Base-by-base conservation (phyloP, 352 stramenopile genomes). In the Phytophthora nicotianae region DNA sequence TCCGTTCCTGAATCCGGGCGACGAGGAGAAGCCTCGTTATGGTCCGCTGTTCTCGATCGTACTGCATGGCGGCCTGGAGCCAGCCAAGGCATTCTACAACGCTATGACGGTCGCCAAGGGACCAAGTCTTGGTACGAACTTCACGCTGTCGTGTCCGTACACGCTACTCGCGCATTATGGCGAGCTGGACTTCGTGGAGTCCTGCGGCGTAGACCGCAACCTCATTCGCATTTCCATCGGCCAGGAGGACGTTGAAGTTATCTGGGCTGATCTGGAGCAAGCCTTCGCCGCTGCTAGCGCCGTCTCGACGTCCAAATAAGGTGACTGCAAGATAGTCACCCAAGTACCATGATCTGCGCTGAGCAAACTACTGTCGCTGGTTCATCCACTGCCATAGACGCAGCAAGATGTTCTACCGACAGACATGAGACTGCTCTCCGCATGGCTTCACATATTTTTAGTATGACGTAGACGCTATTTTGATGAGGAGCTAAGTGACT, bases 141-240 rank as follows among this genome's bases (percentile, higher is more conserved):
- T 98, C 62, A 97, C 93, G 17, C 74, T 98, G 14, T 76, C 78
- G 16, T 98, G 89, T 72, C 92, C 95, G 10, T 98, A 98, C 74
- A 94, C 92, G 16, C 54, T 98, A 27, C 70, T 98, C 0, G 95
- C 95, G 1, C 95, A 98, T 62, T 98, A 96, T 63, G 58, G 89
- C 29, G 95, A 98, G 69, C 76, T 98, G 38, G 88, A 97, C 50
- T 98, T 95, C 64, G 91, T 88, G 19, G 83, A 95, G 62, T 78
- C 80, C 16, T 98, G 92, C 63, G 89, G 93, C 41, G 92, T 98
- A 13, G 81, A 95, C 54, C 88, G 89, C 20, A 91, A 96, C 58
- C 69, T 98, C 19, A 80, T 98, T 50, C 91, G 95, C 35, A 88
- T 98, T 62, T 95, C 90, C 2, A 86, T 98, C 50, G 95, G 95